Evolutionary conservation across 345 rosid genomes (phyloP).

Genomic region (Rhodomyrtus tomentosa): DNA sequence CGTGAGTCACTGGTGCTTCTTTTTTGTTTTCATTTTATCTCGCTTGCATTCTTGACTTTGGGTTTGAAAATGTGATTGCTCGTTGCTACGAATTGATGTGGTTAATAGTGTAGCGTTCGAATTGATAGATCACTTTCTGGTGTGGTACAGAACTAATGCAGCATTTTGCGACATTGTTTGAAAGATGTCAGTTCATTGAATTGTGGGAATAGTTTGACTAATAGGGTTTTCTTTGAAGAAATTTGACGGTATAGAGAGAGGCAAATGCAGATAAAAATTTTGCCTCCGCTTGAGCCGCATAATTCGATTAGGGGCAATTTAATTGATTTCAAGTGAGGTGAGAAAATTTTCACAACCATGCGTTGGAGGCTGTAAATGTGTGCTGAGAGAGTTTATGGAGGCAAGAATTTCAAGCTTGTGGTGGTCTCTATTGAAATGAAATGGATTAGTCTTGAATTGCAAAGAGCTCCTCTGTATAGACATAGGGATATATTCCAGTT

Average conservation of each 20-base stretch:
- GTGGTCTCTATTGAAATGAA: background rate
- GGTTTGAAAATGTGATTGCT: background rate
- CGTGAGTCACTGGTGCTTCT: slow-evolving; percentile 30
- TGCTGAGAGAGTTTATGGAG: background rate
- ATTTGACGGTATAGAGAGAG: background rate
- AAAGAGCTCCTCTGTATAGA: background rate
- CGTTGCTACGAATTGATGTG: background rate
- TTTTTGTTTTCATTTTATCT: background rate
- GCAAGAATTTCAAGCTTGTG: background rate
- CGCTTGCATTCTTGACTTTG: background rate
- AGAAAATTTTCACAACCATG: background rate
- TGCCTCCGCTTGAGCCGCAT: background rate
- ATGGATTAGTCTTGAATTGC: background rate
- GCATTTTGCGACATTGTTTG: background rate
- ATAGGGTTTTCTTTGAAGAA: background rate
- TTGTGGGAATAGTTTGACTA: background rate
- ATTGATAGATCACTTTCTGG: background rate
- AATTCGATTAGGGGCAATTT: background rate
- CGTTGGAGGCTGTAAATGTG: background rate
- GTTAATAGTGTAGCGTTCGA: background rate
- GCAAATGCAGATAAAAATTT: background rate
- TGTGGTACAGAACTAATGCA: background rate
- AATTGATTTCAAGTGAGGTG: background rate
- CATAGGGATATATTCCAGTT: background rate
- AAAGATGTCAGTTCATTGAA: background rate